A percentile compares a stretch with the other conserved stretches of the same genome.
Evolutionary conservation across 208 protist species (phyloP).

Genomic region (Trypanosoma avium): DNA sequence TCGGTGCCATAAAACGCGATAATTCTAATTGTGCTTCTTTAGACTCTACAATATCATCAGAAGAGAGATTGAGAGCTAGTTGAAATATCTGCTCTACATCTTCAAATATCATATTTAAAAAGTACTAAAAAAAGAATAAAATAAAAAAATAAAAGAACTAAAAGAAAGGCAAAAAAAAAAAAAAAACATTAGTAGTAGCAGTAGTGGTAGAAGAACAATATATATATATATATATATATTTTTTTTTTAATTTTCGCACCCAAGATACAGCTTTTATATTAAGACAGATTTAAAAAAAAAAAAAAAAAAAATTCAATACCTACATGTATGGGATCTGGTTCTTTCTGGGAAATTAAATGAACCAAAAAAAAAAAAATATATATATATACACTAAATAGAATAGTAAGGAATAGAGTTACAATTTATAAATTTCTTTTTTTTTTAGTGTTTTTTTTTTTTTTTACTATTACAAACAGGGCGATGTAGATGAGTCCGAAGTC

Average conservation of each 20-base stretch:
- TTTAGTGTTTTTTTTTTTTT: not conserved
- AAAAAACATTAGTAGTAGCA: not conserved
- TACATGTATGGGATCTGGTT: too few relatives aligned
- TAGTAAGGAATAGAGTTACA: too few relatives aligned
- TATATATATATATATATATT: not conserved
- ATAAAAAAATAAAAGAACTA: not conserved
- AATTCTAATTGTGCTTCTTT: slow-evolving; percentile 16
- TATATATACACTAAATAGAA: not conserved
- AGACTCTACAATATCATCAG: slow-evolving; percentile 11
- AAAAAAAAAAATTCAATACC: too few relatives aligned
- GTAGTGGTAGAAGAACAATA: not conserved
- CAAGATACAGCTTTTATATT: too few relatives aligned
- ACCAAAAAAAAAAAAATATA: not conserved
- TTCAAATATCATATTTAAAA: not conserved
- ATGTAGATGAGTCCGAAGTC: slow-evolving; percentile 47
- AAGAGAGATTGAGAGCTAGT: slow-evolving; percentile 17
- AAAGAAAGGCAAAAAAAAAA: slow-evolving; percentile 6
- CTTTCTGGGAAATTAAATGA: not conserved
- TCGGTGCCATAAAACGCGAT: slow-evolving; percentile 12
- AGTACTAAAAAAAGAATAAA: not conserved
- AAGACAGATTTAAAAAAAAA: too few relatives aligned
- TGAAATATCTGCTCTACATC: slow-evolving; percentile 8
- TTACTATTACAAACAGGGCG: slow-evolving; percentile 32
- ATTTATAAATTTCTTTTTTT: too few relatives aligned
- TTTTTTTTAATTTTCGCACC: not conserved